phyloP scores from a whole-genome alignment of 306 rosid species.

The Cicer arietinum region DNA sequence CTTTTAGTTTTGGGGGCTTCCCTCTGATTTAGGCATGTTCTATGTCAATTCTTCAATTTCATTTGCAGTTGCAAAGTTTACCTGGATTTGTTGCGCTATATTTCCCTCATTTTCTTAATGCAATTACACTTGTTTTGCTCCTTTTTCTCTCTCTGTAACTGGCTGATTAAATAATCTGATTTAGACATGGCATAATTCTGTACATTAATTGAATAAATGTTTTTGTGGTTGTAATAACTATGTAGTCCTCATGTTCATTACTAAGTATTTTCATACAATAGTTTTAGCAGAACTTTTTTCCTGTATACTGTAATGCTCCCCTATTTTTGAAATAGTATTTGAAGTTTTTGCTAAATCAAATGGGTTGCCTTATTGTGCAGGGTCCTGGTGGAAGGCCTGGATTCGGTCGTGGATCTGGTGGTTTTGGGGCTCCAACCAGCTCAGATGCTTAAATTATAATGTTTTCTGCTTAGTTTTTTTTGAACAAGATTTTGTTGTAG shows the following conservation, averaged over 20 bases:
- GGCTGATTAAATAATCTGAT: background rate
- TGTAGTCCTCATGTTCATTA: background rate
- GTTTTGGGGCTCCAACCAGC: conserved; percentile 58
- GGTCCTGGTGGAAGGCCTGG: conserved; percentile 74
- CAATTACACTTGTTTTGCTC: background rate
- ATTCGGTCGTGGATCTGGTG: conserved; percentile 79
- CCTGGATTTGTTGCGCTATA: background rate
- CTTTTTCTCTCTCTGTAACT: background rate
- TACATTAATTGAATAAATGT: background rate
- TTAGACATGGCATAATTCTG: background rate
- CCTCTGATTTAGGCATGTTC: background rate
- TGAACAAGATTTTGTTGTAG: conserved; percentile 8
- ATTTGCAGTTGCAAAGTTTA: background rate
- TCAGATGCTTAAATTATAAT: conserved; percentile 53
- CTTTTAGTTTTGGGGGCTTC: background rate
- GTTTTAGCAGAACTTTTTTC: background rate
- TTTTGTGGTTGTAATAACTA: background rate
- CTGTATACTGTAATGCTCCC: background rate
- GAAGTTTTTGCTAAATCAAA: background rate
- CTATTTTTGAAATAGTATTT: background rate
- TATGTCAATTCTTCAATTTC: background rate
- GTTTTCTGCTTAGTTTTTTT: conserved; percentile 22
- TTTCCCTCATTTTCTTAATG: background rate
- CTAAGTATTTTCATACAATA: background rate
- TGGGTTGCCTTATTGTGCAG: conserved; percentile 46